Evolutionary conservation across 371 early-diverging fungal species (phyloP), one percentile per base, ranked within the genome.

Genomic region (Mucor indicus): DNA sequence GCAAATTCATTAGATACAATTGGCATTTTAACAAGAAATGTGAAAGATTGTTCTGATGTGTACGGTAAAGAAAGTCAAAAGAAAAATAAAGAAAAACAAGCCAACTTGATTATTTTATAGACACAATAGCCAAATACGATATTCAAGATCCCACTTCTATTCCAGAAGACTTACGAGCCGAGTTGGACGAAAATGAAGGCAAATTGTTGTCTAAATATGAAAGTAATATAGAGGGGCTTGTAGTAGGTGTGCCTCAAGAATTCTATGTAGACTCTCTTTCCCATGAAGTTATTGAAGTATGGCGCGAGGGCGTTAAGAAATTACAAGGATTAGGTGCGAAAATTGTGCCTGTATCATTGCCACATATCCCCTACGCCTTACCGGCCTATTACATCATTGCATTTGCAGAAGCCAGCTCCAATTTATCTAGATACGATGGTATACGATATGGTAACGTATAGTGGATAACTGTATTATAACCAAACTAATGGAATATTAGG

Each of bases 331-430:
- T 60, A 13, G 94, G 93, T 0, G 92, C 91, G 1, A 69, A 72
- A 0, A 72, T 95, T 7, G 70, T 82, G 0, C 69, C 83, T 0
- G 83, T 96, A 0, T 80, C 85, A 0, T 62, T 92, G 31, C 90
- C 91, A 1, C 77, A 83, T 58, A 86, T 86, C 0, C 61, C 70
- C 13, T 61, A 77, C 30, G 86, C 93, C 2, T 76, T 96, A 17
- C 78, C 95, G 12, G 81, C 92, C 1, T 96, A 96, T 62, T 91
- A 94, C 54, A 85, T 88, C 1, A 62, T 96, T 38, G 95, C 93
- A 3, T 77, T 89, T 7, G 94, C 95, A 9, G 97, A 96, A 66
- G 96, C 97, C 4, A 85, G 88, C 11, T 93, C 92, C 13, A 95
- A 94, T 57, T 57, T 96, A 53, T 85, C 95, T 42, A 72, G 92